These are phyloP conservation scores for Brettanomyces naardenensis DNA, from an alignment of 805 yeast genomes.

Conservation along the genomic window DNA sequence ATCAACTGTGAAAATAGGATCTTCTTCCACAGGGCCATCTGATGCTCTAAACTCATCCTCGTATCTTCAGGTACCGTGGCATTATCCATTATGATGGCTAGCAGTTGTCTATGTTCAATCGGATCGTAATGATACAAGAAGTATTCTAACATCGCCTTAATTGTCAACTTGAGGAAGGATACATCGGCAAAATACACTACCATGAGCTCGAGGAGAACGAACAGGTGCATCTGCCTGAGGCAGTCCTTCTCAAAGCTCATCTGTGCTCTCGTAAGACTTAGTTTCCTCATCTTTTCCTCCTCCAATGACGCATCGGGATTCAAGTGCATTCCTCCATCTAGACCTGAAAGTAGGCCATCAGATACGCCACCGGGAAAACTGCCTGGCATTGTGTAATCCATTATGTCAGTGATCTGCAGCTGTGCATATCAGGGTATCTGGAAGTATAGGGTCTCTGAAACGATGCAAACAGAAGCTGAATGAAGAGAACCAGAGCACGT, in stretches of 20 bases:
- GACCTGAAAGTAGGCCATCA: no score
- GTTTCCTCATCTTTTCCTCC: background rate
- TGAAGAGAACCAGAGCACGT: no score
- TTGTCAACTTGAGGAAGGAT: constrained; percentile 16
- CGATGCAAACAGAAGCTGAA: no score
- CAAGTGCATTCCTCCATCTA: no score
- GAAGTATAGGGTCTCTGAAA: no score
- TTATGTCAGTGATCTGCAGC: no score
- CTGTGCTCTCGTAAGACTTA: background rate
- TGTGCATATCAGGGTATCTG: no score
- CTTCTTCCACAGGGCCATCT: constrained; percentile 1
- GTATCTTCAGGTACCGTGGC: background rate
- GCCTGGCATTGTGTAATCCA: no score
- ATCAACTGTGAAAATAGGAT: background rate
- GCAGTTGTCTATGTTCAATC: constrained; percentile 1
- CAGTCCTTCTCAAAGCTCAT: background rate
- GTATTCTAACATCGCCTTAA: constrained; percentile 14
- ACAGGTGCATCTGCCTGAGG: constrained; percentile 4
- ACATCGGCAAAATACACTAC: constrained; percentile 18
- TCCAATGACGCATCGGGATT: no score
- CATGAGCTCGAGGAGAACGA: constrained; percentile 14
- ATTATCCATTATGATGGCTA: constrained; percentile 4
- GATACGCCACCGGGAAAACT: no score
- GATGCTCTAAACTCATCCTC: background rate
- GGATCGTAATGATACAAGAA: constrained; percentile 3